These are phyloP conservation scores for Glonium stellatum DNA, from an alignment of 495 filamentous ascomycete species.

Conservation along the genomic window DNA sequence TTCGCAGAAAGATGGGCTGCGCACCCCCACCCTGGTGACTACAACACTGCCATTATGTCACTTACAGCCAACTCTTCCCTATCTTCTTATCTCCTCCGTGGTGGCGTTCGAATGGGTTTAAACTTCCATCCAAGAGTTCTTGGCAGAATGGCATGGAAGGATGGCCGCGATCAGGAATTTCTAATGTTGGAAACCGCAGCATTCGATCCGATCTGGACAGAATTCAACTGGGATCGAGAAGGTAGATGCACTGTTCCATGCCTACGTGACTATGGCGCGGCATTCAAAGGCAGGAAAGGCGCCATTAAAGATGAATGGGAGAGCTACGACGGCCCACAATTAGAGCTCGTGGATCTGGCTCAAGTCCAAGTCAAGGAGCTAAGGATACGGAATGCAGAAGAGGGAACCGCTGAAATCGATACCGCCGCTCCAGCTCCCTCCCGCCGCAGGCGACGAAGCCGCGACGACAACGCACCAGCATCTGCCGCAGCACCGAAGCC, in stretches of 20 bases:
- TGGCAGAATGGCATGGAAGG: slow-evolving; percentile 52
- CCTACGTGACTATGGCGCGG: slow-evolving; percentile 46
- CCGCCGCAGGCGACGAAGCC: slow-evolving; percentile 10
- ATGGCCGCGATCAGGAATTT: slow-evolving; percentile 46
- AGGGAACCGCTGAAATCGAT: slow-evolving; percentile 9
- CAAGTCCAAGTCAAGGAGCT: slow-evolving; percentile 17
- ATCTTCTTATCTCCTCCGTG: slow-evolving; percentile 49
- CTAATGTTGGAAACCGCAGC: slow-evolving; percentile 51
- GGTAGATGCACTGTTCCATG: slow-evolving; percentile 49
- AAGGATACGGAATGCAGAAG: slow-evolving; percentile 10
- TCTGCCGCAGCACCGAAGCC: slow-evolving; percentile 20
- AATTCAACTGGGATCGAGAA: slow-evolving; percentile 48
- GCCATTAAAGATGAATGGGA: slow-evolving; percentile 47
- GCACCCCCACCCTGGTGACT: slow-evolving; percentile 47
- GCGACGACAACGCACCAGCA: slow-evolving; percentile 21
- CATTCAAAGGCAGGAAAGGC: slow-evolving; percentile 42
- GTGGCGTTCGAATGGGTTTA: slow-evolving; percentile 52
- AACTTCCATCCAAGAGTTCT: slow-evolving; percentile 53
- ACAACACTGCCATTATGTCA: slow-evolving; percentile 54
- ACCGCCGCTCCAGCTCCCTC: slow-evolving; percentile 16
- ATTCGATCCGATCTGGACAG: slow-evolving; percentile 55
- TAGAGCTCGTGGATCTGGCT: slow-evolving; percentile 22
- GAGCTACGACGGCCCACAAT: slow-evolving; percentile 40
- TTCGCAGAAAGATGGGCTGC: slow-evolving; percentile 55
- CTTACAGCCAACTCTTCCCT: slow-evolving; percentile 49